phyloP scores from a whole-genome alignment of 2,329 filamentous ascomycete species.

The Botrytis fabae region DNA sequence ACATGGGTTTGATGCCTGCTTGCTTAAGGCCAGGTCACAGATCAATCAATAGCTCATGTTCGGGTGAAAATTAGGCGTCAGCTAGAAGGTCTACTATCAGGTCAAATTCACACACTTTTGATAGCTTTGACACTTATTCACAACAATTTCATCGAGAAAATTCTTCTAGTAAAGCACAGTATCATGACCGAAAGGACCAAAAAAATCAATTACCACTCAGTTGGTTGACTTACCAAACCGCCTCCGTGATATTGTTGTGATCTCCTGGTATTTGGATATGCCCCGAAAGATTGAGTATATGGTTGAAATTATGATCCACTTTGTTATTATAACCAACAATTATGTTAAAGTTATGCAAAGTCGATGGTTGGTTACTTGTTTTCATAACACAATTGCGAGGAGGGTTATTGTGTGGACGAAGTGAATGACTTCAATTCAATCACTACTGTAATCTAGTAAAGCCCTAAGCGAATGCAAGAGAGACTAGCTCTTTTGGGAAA shows the following conservation, averaged over 20 bases:
- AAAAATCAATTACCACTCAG: neutral
- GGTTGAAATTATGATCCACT: neutral
- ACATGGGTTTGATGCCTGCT: neutral
- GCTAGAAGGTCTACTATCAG: neutral
- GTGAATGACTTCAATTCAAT: too few relatives aligned
- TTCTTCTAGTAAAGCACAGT: neutral
- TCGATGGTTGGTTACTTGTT: neutral
- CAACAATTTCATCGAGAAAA: neutral
- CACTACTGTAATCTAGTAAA: too few relatives aligned
- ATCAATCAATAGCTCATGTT: neutral
- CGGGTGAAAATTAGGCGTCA: neutral
- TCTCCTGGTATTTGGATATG: neutral
- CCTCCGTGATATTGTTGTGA: neutral
- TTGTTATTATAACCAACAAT: neutral
- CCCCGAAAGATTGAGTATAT: neutral
- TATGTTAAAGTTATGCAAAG: neutral
- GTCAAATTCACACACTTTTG: too few relatives aligned
- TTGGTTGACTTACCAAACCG: neutral
- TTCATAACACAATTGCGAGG: neutral
- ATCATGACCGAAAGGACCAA: neutral
- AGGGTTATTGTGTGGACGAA: too few relatives aligned
- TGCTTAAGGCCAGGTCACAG: neutral
- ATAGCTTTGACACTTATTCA: neutral
- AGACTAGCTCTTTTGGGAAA: too few relatives aligned
- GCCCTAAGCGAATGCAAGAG: too few relatives aligned